These are phyloP conservation scores for Diutina catenulata DNA, from an alignment of 1,139 yeast genomes.

Conservation along the genomic window DNA sequence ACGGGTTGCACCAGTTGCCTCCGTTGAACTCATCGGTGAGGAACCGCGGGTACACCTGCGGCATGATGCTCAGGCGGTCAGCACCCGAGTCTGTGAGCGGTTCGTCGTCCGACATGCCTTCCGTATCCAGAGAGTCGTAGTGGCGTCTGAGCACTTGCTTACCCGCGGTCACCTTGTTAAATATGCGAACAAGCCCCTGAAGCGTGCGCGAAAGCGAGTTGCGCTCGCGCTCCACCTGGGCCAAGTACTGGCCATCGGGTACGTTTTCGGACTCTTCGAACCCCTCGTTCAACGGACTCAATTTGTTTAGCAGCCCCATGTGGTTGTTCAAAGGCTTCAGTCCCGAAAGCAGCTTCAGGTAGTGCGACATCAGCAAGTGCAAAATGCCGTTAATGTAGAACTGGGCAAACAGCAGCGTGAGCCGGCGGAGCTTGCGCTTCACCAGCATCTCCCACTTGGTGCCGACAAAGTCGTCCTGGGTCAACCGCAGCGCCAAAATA, in stretches of 20 bases:
- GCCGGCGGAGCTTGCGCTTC: conserved; percentile 34
- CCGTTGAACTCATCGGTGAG: conserved; percentile 54
- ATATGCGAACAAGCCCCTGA: conserved; percentile 16
- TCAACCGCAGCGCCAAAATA: conserved; percentile 40
- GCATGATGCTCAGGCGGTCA: conserved; percentile 32
- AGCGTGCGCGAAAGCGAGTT: conserved; percentile 22
- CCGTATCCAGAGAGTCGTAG: conserved; percentile 29
- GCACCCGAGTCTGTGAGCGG: conserved; percentile 14
- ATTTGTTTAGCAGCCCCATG: conserved; percentile 20
- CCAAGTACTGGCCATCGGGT: conserved; percentile 9
- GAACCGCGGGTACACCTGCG: conserved; percentile 61
- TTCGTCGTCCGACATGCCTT: conserved; percentile 19
- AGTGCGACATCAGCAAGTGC: conserved; percentile 33
- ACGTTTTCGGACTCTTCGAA: conserved; percentile 1
- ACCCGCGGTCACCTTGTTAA: conserved; percentile 21
- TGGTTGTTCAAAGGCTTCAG: conserved; percentile 24
- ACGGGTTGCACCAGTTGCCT: conserved; percentile 65
- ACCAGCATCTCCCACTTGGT: conserved; percentile 35
- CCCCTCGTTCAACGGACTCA: conserved; percentile 10
- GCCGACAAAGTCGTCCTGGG: conserved; percentile 35
- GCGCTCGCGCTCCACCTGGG: conserved; percentile 27
- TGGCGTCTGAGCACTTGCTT: conserved; percentile 23
- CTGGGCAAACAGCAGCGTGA: conserved; percentile 44
- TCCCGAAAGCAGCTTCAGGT: conserved; percentile 15
- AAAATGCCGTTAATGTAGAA: conserved; percentile 48